These are phyloP conservation scores for Suillus clintonianus DNA, from an alignment of 768 basidiomycete genomes.

Conservation along the genomic window DNA sequence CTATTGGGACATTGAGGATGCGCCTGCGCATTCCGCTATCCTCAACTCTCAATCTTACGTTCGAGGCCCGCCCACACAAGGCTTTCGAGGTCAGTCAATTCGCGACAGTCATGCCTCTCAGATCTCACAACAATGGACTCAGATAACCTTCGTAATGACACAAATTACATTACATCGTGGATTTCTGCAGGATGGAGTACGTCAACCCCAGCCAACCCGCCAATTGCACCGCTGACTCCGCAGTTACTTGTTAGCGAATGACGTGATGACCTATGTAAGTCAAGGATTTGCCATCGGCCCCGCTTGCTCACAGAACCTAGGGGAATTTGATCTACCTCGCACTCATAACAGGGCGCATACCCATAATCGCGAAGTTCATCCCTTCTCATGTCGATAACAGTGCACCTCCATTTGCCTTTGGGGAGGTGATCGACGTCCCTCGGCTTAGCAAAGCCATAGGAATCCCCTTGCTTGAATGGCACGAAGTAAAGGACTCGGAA, in stretches of 20 bases:
- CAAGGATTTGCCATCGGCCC: not conserved
- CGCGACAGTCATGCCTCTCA: no score
- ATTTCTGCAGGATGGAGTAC: conserved; percentile 77
- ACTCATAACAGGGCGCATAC: conserved; percentile 57
- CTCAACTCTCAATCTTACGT: conserved; percentile 15
- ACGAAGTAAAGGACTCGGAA: conserved; percentile 54
- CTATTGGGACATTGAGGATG: not conserved
- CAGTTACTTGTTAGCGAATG: conserved; percentile 53
- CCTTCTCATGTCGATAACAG: conserved; percentile 55
- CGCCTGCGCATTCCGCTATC: not conserved
- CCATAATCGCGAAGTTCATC: conserved; percentile 58
- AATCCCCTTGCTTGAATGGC: conserved; percentile 61
- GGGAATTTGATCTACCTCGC: conserved; percentile 62
- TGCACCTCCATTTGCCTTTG: conserved; percentile 54
- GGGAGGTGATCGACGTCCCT: conserved; percentile 62
- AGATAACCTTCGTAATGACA: conserved; percentile 66
- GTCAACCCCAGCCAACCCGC: conserved; percentile 22
- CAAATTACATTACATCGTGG: conserved; percentile 74
- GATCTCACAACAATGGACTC: not conserved
- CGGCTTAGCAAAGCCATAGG: conserved; percentile 46
- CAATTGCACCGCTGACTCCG: not conserved
- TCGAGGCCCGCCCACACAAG: conserved; percentile 53
- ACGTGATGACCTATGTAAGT: conserved; percentile 72
- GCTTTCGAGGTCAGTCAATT: conserved; percentile 51
- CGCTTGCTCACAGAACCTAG: conserved; percentile 36